These are phyloP conservation scores for Plasmodium gonderi DNA, from an alignment of 169 alveolate species.

Conservation along the genomic window DNA sequence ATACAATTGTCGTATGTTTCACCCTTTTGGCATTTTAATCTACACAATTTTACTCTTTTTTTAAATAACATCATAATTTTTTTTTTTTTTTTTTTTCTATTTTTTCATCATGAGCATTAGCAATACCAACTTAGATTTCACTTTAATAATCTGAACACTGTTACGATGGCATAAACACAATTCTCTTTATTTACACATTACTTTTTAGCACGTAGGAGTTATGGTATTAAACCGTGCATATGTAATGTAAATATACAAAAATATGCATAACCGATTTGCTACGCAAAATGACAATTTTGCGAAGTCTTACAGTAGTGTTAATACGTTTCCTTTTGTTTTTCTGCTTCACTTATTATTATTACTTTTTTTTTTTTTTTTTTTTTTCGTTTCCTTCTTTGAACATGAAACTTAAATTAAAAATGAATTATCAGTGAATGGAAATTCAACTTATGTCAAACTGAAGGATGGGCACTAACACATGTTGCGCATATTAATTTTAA, in stretches of 20 bases:
- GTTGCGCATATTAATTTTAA: neutral
- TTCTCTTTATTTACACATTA: neutral
- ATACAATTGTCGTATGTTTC: neutral
- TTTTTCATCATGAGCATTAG: neutral
- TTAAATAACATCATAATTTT: neutral
- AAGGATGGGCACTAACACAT: neutral
- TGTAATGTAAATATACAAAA: neutral
- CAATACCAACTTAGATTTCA: neutral
- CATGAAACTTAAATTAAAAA: neutral
- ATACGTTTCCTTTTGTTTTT: neutral
- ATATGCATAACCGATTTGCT: neutral
- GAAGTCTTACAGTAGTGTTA: neutral
- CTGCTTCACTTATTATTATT: too few species aligned
- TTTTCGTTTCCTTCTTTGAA: neutral
- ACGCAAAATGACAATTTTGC: neutral
- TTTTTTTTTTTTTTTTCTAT: neutral
- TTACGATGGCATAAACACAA: neutral
- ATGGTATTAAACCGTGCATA: neutral
- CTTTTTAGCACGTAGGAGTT: too few species aligned
- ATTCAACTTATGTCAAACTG: neutral
- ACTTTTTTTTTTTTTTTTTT: neutral
- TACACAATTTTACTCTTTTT: constrained; percentile 2
- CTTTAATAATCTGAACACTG: neutral
- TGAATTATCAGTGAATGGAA: neutral
- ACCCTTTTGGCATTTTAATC: constrained; percentile 15